Percentiles rank a stretch among this genome's conserved stretches.
phyloP scores from a whole-genome alignment of 768 basidiomycete genomes.

The Tulasnella sp. region DNA sequence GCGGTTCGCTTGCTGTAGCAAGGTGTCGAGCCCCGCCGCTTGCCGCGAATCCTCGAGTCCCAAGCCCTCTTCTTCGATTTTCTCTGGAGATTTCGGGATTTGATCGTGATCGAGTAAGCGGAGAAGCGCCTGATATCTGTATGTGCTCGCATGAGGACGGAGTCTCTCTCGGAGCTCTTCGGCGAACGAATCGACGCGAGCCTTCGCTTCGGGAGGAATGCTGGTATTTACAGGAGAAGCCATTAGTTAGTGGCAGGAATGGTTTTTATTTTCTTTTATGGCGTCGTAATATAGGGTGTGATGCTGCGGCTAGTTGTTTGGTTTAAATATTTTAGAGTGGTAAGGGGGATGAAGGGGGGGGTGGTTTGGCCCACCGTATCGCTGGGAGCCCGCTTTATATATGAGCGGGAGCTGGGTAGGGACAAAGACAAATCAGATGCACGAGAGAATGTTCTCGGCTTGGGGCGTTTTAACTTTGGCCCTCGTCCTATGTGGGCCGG shows the following conservation, averaged over 20 bases:
- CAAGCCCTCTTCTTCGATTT: background rate
- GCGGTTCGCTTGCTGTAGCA: background rate
- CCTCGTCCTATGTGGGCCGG: background rate
- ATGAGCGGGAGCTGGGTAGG: background rate
- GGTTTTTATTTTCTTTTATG: too few species aligned
- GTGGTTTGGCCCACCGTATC: background rate
- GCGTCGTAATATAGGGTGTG: too few species aligned
- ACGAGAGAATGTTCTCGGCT: background rate
- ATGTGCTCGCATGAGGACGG: background rate
- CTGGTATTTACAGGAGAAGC: background rate
- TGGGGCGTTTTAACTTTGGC: background rate
- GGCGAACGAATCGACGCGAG: background rate
- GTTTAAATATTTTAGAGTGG: background rate
- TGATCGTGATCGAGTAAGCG: background rate
- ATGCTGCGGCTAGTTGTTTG: too few species aligned
- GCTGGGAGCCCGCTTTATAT: background rate
- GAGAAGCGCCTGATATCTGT: background rate
- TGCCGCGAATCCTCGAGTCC: background rate
- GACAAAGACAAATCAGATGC: background rate
- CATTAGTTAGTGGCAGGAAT: background rate
- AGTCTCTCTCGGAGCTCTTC: background rate
- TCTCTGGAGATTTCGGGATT: background rate
- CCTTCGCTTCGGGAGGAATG: background rate
- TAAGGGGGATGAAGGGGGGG: background rate
- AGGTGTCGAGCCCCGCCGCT: background rate